Base-by-base conservation (phyloP, 1,139 yeast species). In the Sugiyamaella japonica region DNA sequence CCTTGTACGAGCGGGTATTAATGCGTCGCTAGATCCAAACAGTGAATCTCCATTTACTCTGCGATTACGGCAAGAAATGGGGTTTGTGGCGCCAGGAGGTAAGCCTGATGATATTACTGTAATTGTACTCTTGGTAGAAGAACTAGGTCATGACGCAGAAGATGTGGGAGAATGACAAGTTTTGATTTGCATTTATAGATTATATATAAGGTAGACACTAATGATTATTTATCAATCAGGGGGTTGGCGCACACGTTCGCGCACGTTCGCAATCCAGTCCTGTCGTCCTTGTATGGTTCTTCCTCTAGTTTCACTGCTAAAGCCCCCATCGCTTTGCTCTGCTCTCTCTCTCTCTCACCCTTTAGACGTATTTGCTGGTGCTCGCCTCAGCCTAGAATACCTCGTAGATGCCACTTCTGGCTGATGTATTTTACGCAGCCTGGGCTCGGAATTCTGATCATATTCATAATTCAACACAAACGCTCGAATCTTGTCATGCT, bases 101-200 rank as follows among this genome's bases (percentile, higher is more conserved):
- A 93, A 93, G 71, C 95, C 90, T 53, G 99, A 93, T 72, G 99
- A 93, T 70, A 86, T 91, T 37, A 89, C 98, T 0, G 82, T 87
- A 13, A 85, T 91, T 1, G 77, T 88, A 65, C 82, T 90, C 54
- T 61, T 70, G 25, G 77, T 40, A 16, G 45, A 48, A 31, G 51
- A 48, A 13, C 13, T 48, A 31, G 43, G 42, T 28, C 49, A 45
- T 23, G 42, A 45, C 13, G 42, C 29, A 9, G 48, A 44, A 10
- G 48, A 23, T 32, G 12, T 20, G 29, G 12, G 12, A 23, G 32
- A 31, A 31, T 34, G 28, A 43, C 29, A 43, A 12, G 20, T 9
- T n/a, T 13, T 42, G 28, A 1, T 29, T 28, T 44, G 48, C 48
- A 44, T 44, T 44, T 44, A 38, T 38, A 38, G 41, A 38, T 6